Evolutionary conservation across 768 basidiomycete species (phyloP).

Genomic region (Tremella fuciformis): DNA sequence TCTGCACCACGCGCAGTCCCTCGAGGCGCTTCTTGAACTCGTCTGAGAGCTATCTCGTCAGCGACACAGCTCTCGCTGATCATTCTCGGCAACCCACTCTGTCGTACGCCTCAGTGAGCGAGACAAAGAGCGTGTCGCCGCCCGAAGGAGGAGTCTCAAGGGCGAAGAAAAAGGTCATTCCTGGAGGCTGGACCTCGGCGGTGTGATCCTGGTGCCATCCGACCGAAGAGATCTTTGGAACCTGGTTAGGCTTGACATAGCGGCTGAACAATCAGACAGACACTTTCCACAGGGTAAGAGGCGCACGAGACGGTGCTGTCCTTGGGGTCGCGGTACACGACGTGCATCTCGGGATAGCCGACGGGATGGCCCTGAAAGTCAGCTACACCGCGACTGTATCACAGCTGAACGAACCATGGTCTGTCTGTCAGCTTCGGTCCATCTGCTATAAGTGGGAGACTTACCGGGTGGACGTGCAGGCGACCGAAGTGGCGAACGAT

Average conservation of each 20-base stretch:
- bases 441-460: neutral
- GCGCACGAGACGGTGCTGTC: conserved; percentile 24
- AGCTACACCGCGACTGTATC: conserved; percentile 41
- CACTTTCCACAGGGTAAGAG: conserved; percentile 46
- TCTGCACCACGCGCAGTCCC: conserved; percentile 61
- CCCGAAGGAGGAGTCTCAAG: conserved; percentile 53
- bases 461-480: conserved; percentile 8
- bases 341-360: conserved; percentile 62
- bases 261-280: conserved; percentile 2
- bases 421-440: neutral
- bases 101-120: conserved; percentile 63
- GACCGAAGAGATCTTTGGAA: conserved; percentile 15
- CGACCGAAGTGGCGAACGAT: conserved; percentile 51
- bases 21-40: conserved; percentile 62
- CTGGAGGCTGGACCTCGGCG: conserved; percentile 61
- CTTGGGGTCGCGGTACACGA: conserved; percentile 60
- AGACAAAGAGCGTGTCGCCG: conserved; percentile 62
- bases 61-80: neutral
- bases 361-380: conserved; percentile 49
- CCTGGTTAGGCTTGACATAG: conserved; percentile 18
- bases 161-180: conserved; percentile 62
- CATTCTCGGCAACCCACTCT: conserved; percentile 5
- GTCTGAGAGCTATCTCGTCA: conserved; percentile 56
- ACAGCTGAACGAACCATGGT: conserved; percentile 3
- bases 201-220: conserved; percentile 40